Percentiles rank a stretch among this genome's conserved stretches.
Evolutionary conservation across 1,139 yeast genomes (phyloP).

Genomic region (Yamadazyma dendronema): DNA sequence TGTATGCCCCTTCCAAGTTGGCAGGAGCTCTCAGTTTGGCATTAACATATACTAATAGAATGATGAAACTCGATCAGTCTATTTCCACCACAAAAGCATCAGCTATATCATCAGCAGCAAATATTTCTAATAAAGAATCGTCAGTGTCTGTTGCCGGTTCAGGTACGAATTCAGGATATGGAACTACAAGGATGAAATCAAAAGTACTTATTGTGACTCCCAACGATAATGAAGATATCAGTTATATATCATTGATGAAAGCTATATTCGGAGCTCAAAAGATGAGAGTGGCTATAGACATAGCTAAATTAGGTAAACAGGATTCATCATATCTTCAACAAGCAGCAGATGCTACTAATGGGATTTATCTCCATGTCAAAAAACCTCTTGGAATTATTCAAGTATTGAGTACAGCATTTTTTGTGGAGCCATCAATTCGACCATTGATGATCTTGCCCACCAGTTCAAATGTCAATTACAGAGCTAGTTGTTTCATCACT

Average conservation of each 20-base stretch:
- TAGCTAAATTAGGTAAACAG: conserved; percentile 72
- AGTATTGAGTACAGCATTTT: conserved; percentile 57
- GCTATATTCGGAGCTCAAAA: conserved; percentile 95
- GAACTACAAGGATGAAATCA: conserved; percentile 52
- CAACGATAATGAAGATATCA: conserved; percentile 73
- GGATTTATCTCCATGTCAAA: conserved; percentile 76
- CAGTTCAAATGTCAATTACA: conserved; percentile 81
- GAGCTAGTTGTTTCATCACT: conserved; percentile 92
- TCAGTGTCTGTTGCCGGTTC: conserved; percentile 9
- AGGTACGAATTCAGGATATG: conserved; percentile 14
- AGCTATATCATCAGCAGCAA: conserved; percentile 44
- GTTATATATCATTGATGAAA: conserved; percentile 93
- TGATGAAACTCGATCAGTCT: conserved; percentile 51
- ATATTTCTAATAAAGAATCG: conserved; percentile 17
- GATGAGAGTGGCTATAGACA: conserved; percentile 85
- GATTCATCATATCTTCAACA: conserved; percentile 87
- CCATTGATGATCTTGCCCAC: conserved; percentile 78
- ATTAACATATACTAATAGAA: conserved; percentile 73
- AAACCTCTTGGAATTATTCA: conserved; percentile 80
- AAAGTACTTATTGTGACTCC: conserved; percentile 74
- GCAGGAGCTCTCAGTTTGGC: conserved; percentile 82
- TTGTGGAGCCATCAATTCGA: conserved; percentile 81
- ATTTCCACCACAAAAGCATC: conserved; percentile 49
- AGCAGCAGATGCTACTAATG: conserved; percentile 93
- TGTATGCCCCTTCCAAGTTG: conserved; percentile 40